Evolutionary conservation across 2,329 filamentous ascomycete species (phyloP), one percentile per base, ranked within the genome.

Genomic region (Microthyrium microscopicum): DNA sequence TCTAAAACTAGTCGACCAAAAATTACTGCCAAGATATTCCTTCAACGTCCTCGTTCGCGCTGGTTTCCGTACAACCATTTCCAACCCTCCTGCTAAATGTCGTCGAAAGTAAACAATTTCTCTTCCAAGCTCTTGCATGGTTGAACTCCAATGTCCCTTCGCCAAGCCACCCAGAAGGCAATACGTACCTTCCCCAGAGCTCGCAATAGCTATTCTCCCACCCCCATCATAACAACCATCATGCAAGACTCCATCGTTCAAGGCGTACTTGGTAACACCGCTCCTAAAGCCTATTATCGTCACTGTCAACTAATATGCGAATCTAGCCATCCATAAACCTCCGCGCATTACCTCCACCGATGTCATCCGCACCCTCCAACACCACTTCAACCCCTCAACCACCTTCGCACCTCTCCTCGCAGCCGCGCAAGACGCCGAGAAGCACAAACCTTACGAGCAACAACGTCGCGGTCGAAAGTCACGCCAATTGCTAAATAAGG

Each of bases 261-360:
- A 31, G 29, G 29, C 29, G 29, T 31, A 8, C 15, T 31, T 6
- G 29, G 29, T 31, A 29, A 29, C 15, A 8, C 15, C 27, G 7
- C 9, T 8, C 17, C 29, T 12, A 15, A 29, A 17, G 17, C 17
- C 11, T 19, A 6, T 17, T 19, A 18, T 9, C 11, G 8, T 9
- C 29, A 6, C 8, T 31, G 15, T 11, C 11, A 38, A 42, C 32
- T 35, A 40, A 38, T 25, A n/a, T n/a, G n/a, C 41, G 29, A 19
- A 30, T 24, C 9, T 45, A 93, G 87, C 82, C 54, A 78, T 98
- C 56, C 83, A 93, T 61, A 98, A 98, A 59, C 89, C 89, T 19
- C 65, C 75, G 47, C 79, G 76, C 47, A 71, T 87, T 47, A 83
- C 78, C 52, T 95, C 87, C 21, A 85, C 85, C 32, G 82, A 92